These are phyloP conservation scores for Conringia planisiliqua DNA, from an alignment of 345 rosid species.

Conservation along the genomic window DNA sequence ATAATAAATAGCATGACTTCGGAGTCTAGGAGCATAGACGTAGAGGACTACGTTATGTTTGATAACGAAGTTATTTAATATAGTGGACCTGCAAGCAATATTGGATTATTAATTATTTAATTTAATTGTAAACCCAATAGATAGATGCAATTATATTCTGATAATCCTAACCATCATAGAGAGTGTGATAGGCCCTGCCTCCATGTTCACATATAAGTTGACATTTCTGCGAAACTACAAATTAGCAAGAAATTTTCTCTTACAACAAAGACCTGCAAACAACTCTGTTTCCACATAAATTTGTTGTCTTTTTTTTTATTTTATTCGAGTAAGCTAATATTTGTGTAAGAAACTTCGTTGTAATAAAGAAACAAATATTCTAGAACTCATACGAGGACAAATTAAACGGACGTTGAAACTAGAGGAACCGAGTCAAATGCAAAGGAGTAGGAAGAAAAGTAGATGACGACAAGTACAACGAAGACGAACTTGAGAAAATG, in stretches of 20 bases:
- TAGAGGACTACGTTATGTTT: not conserved
- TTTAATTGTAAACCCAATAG: not conserved
- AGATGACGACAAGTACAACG: not conserved
- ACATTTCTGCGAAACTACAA: constrained; percentile 7
- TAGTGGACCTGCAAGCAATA: not conserved
- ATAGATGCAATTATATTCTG: not conserved
- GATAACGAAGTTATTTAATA: not conserved
- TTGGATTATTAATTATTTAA: not conserved
- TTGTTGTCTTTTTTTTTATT: not conserved
- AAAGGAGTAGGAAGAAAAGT: not conserved
- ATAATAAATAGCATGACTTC: not conserved
- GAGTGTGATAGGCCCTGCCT: constrained; percentile 12
- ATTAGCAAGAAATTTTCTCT: not conserved
- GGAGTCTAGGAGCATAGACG: not conserved
- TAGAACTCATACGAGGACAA: not conserved
- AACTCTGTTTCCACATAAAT: constrained; percentile 28
- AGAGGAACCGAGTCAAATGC: constrained; percentile 13
- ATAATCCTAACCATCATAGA: not conserved
- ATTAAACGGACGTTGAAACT: constrained; percentile 5
- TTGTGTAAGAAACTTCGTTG: constrained; percentile 8
- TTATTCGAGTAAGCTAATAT: not conserved
- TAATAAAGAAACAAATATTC: not conserved
- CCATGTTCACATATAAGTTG: constrained; percentile 30
- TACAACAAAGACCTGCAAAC: constrained; percentile 29
- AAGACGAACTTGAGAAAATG: not conserved